Percentiles rank a stretch among this genome's conserved stretches.
These are phyloP conservation scores for Penicillium italicum DNA, from an alignment of 2,329 filamentous ascomycete species.

Conservation along the genomic window DNA sequence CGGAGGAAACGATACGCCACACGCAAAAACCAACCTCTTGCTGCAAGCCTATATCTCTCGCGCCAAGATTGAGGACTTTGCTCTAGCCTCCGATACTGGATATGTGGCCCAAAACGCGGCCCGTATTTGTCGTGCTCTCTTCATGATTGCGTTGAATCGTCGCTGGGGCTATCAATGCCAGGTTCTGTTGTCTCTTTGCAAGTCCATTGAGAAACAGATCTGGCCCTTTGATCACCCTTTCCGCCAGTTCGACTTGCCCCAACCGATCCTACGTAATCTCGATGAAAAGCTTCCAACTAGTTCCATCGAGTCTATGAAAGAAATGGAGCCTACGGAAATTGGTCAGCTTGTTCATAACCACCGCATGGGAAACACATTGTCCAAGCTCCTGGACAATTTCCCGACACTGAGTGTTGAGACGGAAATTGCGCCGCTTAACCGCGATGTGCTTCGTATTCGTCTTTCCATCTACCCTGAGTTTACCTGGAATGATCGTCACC, in stretches of 20 bases:
- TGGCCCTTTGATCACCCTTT: constrained; percentile 96
- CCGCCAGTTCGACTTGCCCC: constrained; percentile 87
- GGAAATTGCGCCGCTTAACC: constrained; percentile 91
- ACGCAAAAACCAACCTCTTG: constrained; percentile 93
- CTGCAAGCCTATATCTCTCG: constrained; percentile 92
- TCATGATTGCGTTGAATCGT: constrained; percentile 95
- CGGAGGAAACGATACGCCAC: constrained; percentile 62
- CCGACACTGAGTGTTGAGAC: constrained; percentile 87
- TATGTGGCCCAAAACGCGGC: constrained; percentile 96
- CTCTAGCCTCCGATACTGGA: constrained; percentile 82
- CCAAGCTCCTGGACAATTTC: constrained; percentile 81
- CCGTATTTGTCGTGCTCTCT: constrained; percentile 87
- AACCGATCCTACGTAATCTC: constrained; percentile 76
- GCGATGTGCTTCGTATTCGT: constrained; percentile 89
- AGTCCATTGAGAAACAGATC: constrained; percentile 92
- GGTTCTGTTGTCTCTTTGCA: constrained; percentile 84
- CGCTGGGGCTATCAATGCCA: constrained; percentile 95
- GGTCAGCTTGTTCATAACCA: constrained; percentile 88
- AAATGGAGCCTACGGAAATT: constrained; percentile 91
- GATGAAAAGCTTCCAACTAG: constrained; percentile 71
- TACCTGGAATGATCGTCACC: constrained; percentile 86
- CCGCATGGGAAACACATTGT: constrained; percentile 76
- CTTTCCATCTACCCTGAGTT: constrained; percentile 87
- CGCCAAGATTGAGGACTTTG: constrained; percentile 86
- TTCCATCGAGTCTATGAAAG: constrained; percentile 77